Evolutionary conservation across 202 grass and related monocot species (phyloP).

Genomic region (Setaria italica): DNA sequence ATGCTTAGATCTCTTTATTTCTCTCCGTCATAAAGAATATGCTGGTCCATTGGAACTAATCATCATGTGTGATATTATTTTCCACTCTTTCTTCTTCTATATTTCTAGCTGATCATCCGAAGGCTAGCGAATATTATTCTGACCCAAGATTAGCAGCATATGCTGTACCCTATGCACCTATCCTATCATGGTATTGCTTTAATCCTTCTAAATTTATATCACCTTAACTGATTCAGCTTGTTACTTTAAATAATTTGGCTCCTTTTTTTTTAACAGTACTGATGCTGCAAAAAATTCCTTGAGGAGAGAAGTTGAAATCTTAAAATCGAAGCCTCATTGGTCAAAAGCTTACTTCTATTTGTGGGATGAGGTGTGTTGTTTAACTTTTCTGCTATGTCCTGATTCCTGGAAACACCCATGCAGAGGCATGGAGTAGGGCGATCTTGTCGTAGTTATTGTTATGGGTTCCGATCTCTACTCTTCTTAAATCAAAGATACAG

Average conservation of each 20-base stretch:
- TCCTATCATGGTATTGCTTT: constrained; percentile 78
- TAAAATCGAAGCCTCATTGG: constrained; percentile 90
- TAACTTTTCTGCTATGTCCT: constrained; percentile 34
- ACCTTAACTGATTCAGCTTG: constrained; percentile 24
- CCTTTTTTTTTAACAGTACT: constrained; percentile 62
- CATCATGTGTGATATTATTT: constrained; percentile 26
- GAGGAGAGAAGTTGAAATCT: constrained; percentile 80
- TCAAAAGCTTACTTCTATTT: constrained; percentile 96
- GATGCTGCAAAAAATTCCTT: constrained; percentile 79
- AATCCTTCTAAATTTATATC: constrained; percentile 36
- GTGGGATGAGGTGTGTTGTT: constrained; percentile 88
- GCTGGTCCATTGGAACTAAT: constrained; percentile 31
- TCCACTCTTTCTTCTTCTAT: constrained; percentile 38
- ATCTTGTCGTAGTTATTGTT: not conserved
- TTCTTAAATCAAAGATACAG: not conserved
- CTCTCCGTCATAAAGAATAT: not conserved
- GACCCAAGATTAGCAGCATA: constrained; percentile 98
- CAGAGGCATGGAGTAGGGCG: not conserved
- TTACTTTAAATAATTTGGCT: constrained; percentile 36
- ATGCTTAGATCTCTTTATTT: constrained; percentile 21
- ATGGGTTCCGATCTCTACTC: not conserved
- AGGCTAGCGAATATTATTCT: constrained; percentile 86
- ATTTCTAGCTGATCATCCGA: constrained; percentile 95
- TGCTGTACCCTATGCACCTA: constrained; percentile 95
- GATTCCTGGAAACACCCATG: not conserved